Evolutionary conservation across 2,329 filamentous ascomycete species (phyloP), one percentile per base, ranked within the genome.

Genomic region (Penicillium fuscoglaucum): DNA sequence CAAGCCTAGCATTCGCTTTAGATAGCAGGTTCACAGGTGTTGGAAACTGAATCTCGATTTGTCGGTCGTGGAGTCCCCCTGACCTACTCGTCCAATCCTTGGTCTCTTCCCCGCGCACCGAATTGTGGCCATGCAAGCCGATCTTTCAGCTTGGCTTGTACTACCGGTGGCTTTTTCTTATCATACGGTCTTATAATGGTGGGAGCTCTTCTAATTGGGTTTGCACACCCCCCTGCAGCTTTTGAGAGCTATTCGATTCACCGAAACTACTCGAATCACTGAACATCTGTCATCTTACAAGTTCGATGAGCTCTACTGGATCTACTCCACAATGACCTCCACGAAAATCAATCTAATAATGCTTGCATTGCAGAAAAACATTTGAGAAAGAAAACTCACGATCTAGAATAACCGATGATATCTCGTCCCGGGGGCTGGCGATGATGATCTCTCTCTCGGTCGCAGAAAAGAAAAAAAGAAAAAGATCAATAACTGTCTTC

Each of bases 1-100:
- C 67, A 85, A 72, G 70, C 83, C 83, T 71, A 86, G 79, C 82
- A 83, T 83, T 69, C 78, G 78, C 66, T 66, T 46, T 52, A n/a
- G 31, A 28, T 37, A 29, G 13, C 19, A 28, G 17, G 33, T 51
- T 51, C 6, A 53, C 5, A 47, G 47, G 24, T 40, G 53, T 59
- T 57, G 35, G 33, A 48, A 26, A 58, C 55, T 37, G 48, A 52
- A 47, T 52, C 33, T 43, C 17, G n/a, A 52, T 35, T 35, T 37
- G 19, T 33, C 13, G 39, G 29, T 59, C 64, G 65, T 66, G 65
- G 65, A 66, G 62, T 63, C 21, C 58, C 61, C 57, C 51, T 53
- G 62, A 56, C 45, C 57, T 55, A 48, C 10, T 62, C 58, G 64
- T 62, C 65, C 64, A 65, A 67, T 67, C 62, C 64, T 62, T 40